These are phyloP conservation scores for Talaromyces thailandensis DNA, from an alignment of 495 filamentous ascomycete species.

Conservation along the genomic window DNA sequence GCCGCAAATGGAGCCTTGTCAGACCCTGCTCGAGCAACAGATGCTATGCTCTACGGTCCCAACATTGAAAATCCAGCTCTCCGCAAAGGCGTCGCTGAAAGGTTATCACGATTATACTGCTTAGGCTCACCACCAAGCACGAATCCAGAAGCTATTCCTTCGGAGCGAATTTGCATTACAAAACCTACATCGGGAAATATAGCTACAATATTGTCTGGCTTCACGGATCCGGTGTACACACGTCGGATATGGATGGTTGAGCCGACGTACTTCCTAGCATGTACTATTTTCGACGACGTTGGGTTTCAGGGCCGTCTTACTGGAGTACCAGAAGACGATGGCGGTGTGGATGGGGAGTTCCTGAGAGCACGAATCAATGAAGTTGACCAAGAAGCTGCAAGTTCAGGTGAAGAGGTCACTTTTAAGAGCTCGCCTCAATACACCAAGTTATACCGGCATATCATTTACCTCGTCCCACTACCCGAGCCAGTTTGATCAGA, in stretches of 20 bases:
- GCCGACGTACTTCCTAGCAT: constrained; percentile 61
- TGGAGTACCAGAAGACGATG: constrained; percentile 55
- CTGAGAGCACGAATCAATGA: background rate
- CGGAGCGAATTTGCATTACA: constrained; percentile 59
- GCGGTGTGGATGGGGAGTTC: constrained; percentile 45
- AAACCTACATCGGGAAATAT: constrained; percentile 58
- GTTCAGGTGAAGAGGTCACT: constrained; percentile 7
- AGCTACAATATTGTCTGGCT: constrained; percentile 49
- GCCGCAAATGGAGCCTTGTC: background rate
- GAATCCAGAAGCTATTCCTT: constrained; percentile 5
- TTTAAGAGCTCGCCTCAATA: constrained; percentile 21
- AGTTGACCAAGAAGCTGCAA: background rate
- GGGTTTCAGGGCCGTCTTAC: constrained; percentile 42
- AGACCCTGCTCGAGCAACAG: constrained; percentile 23
- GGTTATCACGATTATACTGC: constrained; percentile 41
- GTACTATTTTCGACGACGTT: constrained; percentile 57
- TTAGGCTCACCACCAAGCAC: background rate
- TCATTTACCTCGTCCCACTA: constrained; percentile 67
- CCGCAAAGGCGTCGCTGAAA: constrained; percentile 41
- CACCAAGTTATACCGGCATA: constrained; percentile 55
- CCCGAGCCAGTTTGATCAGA: too few species aligned
- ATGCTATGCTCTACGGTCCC: constrained; percentile 48
- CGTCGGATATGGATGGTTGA: constrained; percentile 54
- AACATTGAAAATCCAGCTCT: constrained; percentile 51
- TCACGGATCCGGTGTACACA: constrained; percentile 58